Base-by-base conservation (phyloP, 768 basidiomycete species). In the Crucibulum laeve region DNA sequence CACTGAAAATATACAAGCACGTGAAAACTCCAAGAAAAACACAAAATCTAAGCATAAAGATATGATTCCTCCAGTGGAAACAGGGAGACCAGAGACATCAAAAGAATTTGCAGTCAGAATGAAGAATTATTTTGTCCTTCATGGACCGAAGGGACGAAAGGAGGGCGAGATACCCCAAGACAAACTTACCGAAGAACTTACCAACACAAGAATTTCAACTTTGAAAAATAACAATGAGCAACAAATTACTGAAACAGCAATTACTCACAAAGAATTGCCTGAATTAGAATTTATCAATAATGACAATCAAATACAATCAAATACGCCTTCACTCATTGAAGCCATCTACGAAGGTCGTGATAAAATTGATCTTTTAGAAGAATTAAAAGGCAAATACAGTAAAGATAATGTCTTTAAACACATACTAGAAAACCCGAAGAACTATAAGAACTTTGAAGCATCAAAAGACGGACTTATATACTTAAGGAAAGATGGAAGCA, bases 181-280 rank as follows among this genome's bases (percentile, higher is more conserved):
- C n/a, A n/a, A n/a, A n/a, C n/a, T n/a, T n/a, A n/a, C n/a, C n/a
- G n/a, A n/a, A n/a, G n/a, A n/a, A n/a, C n/a, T n/a, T n/a, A n/a
- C n/a, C n/a, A n/a, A n/a, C n/a, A n/a, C n/a, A n/a, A 45, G 11
- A 30, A 48, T 1, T 54, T 40, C 42, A 58, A 58, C 40, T 58
- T 57, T 28, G 48, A 42, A 37, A 40, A 51, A 3, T 25, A 30
- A 30, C 28, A 8, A 8, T 8, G 8, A 30, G 28, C 8, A 30
- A 8, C 28, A 30, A 8, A 30, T n/a, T 30, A 30, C 8, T 8
- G 8, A n/a, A 30, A 30, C 28, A 30, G n/a, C 28, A 8, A 30
- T 8, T n/a, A 8, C 28, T n/a, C 28, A 30, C 28, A 30, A 8
- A 30, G 8, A 30, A 30, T 30, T 30, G n/a, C 8, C 8, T 8